Base-by-base conservation (phyloP, 768 basidiomycete genomes). In the Xerocomus brunneocitrinus region DNA sequence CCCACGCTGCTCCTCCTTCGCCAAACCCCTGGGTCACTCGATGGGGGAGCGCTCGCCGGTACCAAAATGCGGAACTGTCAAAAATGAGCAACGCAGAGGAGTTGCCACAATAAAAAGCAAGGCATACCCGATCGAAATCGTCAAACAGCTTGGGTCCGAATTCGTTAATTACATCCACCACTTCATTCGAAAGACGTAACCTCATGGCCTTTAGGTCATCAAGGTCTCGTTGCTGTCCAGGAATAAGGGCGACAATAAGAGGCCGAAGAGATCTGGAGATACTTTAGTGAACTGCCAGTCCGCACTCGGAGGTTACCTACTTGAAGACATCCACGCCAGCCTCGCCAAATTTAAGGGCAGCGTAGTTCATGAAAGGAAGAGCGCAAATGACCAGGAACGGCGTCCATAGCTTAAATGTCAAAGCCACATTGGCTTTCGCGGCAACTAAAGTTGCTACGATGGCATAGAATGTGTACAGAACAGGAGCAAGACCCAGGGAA, bases 251-350 rank as follows among this genome's bases (percentile, higher is more conserved):
- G 53, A 97, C 79, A 61, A 98, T 76, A 40, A 98, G 78, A 9
- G 95, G 95, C 32, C 91, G 83, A 31, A 98, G 76, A 16, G 95
- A 97, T 68, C 93, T 97, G 52, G 35, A 55, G n/a, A 10, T 25
- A 56, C 50, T 10, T 61, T 50, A 46, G 56, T 46, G 9, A 53
- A 49, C 47, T 47, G 44, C 31, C 14, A 34, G 28, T 28, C 47
- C 19, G 32, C 16, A 46, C 41, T 47, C 48, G 9, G 19, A n/a
- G 31, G 45, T 46, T n/a, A 72, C 88, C 60, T 62, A 95, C 94
- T 98, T 98, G 50, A 94, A 77, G 27, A 98, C 93, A 63, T 98
- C 95, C 83, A 97, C 87, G 24, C 95, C 95, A 32, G 95, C 95
- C 68, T 98, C 95, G 40, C 95, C 95, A 63, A 98, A 98, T 70